Evolutionary conservation across 352 stramenopile genomes (phyloP).

Genomic region (Chrysophaeum taylorii): DNA sequence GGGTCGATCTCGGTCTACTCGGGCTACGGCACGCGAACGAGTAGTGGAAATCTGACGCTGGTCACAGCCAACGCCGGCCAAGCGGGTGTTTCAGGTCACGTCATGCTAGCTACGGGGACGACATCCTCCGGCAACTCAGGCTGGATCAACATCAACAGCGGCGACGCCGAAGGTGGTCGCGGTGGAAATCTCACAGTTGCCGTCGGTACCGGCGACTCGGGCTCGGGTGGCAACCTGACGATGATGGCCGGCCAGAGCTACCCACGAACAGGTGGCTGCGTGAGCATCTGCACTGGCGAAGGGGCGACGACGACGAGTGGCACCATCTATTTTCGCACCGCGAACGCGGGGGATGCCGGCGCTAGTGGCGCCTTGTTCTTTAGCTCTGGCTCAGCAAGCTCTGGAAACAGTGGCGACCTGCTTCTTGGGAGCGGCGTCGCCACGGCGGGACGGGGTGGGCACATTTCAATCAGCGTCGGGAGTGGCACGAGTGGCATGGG

Average conservation of each 20-base stretch:
- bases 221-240: conserved; percentile 20
- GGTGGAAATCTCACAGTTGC: conserved; percentile 28
- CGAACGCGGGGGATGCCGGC: conserved; percentile 12
- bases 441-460: conserved; percentile 22
- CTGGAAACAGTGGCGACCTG: conserved; percentile 39
- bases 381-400: conserved; percentile 26
- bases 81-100: conserved; percentile 7
- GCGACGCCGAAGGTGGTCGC: conserved; percentile 13
- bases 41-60: conserved; percentile 23
- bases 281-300: no score
- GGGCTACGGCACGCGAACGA: conserved; percentile 17
- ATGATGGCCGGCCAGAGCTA: conserved; percentile 17
- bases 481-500: neutral
- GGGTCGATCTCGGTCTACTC: conserved; percentile 22
- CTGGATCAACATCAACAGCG: conserved; percentile 14
- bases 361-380: conserved; percentile 29
- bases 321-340: neutral
- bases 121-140: conserved; percentile 30
- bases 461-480: conserved; percentile 25
- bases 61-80: conserved; percentile 23
- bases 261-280: no score
- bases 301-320: neutral
- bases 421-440: conserved; percentile 25
- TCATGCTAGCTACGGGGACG: conserved; percentile 42
- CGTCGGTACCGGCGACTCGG: conserved; percentile 28